These are phyloP conservation scores for Xylaria sp. DNA, from an alignment of 2,329 filamentous ascomycete species.

Conservation along the genomic window DNA sequence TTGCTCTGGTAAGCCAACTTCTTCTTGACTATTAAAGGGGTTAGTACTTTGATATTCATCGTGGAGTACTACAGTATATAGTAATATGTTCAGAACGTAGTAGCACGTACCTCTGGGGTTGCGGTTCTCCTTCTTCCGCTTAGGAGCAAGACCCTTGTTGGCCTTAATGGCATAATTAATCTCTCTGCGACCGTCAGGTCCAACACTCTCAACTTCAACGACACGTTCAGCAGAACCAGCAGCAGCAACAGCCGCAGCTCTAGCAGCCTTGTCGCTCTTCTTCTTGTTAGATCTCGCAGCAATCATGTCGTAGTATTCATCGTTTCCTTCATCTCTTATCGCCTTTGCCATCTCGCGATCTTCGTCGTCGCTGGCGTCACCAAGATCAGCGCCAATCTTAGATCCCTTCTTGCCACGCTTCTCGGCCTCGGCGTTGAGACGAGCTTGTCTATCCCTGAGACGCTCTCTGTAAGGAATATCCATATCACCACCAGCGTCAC, in stretches of 20 bases:
- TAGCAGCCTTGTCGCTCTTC: slow-evolving; percentile 64
- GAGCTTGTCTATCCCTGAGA: slow-evolving; percentile 74
- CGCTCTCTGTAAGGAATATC: slow-evolving; percentile 88
- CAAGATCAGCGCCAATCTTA: slow-evolving; percentile 61
- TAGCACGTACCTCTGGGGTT: slow-evolving; percentile 64
- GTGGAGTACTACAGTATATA: not conserved
- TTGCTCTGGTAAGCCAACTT: slow-evolving; percentile 92
- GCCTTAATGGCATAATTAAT: slow-evolving; percentile 93
- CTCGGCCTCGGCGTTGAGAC: slow-evolving; percentile 84
- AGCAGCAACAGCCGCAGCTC: slow-evolving; percentile 49
- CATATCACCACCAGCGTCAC: slow-evolving; percentile 70
- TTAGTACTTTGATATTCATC: not conserved
- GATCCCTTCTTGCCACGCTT: slow-evolving; percentile 65
- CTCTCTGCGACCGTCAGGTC: slow-evolving; percentile 80
- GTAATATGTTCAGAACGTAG: not conserved
- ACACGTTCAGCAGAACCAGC: slow-evolving; percentile 61
- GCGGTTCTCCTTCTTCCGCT: slow-evolving; percentile 86
- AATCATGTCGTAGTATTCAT: slow-evolving; percentile 89
- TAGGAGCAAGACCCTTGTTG: slow-evolving; percentile 90
- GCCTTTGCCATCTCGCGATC: slow-evolving; percentile 51
- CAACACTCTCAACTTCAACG: slow-evolving; percentile 63
- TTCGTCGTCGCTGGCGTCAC: slow-evolving; percentile 61
- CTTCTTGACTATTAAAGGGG: slow-evolving; percentile 60
- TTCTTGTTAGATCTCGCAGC: slow-evolving; percentile 64
- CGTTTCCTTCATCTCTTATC: slow-evolving; percentile 54